A percentile compares a stretch with the other conserved stretches of the same genome.
Conservation (phyloP, 1,284 basidiomycete genomes). For the Chalciporus sp. region DNA sequence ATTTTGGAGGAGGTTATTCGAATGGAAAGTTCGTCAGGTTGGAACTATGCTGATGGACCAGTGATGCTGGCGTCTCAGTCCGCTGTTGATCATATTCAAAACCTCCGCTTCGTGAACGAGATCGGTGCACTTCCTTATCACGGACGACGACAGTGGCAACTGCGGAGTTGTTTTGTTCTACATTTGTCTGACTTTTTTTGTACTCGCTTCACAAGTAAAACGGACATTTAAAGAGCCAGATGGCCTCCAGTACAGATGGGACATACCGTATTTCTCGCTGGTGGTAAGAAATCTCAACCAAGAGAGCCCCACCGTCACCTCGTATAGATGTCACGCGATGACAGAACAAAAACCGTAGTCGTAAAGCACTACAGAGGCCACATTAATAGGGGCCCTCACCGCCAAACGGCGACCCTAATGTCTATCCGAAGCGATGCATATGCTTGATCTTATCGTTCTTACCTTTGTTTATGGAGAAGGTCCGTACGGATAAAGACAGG, state of each 20-base stretch:
- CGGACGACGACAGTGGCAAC: no score
- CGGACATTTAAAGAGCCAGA: constrained; percentile 24
- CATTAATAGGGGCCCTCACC: constrained; percentile 16
- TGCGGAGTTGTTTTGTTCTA: no score
- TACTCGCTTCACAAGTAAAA: constrained; percentile 1
- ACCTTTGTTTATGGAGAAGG: constrained; percentile 43
- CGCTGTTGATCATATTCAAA: no score
- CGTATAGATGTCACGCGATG: constrained; percentile 13
- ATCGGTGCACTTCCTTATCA: no score
- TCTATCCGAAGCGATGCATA: constrained; percentile 34
- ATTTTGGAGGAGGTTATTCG: no score
- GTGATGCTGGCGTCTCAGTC: no score
- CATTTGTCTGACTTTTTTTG: no score
- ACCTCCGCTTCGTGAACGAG: no score
- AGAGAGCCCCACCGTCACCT: not conserved
- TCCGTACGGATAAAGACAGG: constrained; percentile 28
- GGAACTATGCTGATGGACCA: no score
- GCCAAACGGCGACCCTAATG: constrained; percentile 22
- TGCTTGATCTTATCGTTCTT: constrained; percentile 38
- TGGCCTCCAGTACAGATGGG: constrained; percentile 17
- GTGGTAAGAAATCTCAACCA: constrained; percentile 6
- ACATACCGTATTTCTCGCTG: constrained; percentile 9
- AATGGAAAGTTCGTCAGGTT: no score
- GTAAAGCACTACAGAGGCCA: constrained; percentile 26
- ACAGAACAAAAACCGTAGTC: constrained; percentile 12